A percentile compares a stretch with the other conserved stretches of the same genome.
These are phyloP conservation scores for Fusarium sp. DNA, from an alignment of 2,329 filamentous ascomycete genomes.

Conservation along the genomic window DNA sequence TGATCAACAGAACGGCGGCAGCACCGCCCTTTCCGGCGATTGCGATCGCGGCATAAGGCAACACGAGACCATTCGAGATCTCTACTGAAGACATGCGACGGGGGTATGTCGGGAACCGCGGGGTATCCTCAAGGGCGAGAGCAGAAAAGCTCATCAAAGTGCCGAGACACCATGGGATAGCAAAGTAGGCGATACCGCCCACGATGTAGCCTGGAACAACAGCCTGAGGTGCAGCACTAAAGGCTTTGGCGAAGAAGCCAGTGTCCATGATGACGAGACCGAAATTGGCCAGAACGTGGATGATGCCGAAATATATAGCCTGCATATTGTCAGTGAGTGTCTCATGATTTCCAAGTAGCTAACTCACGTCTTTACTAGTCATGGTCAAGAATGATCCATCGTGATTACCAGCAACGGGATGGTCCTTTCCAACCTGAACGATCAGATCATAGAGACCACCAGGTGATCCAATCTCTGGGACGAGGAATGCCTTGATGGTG, in stretches of 20 bases:
- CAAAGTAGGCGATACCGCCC: constrained; percentile 64
- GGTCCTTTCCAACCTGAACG: constrained; percentile 53
- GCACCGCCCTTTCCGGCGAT: constrained; percentile 77
- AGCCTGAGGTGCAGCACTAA: constrained; percentile 57
- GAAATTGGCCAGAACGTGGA: constrained; percentile 61
- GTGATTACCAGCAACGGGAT: constrained; percentile 62
- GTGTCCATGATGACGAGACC: constrained; percentile 66
- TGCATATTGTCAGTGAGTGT: constrained; percentile 19
- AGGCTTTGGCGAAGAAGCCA: constrained; percentile 64
- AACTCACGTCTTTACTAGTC: constrained; percentile 60
- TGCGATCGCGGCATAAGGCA: constrained; percentile 76
- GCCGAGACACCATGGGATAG: constrained; percentile 64
- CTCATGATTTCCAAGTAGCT: fast-evolving
- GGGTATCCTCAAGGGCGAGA: constrained; percentile 57
- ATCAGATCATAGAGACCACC: constrained; percentile 62
- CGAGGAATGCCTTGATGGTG: constrained; percentile 57
- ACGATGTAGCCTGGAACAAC: constrained; percentile 64
- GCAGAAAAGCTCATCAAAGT: constrained; percentile 62
- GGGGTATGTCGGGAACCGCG: constrained; percentile 65
- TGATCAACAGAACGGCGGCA: constrained; percentile 72
- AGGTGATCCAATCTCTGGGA: constrained; percentile 59
- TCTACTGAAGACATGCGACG: constrained; percentile 67
- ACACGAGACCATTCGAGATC: constrained; percentile 73
- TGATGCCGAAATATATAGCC: constrained; percentile 61
- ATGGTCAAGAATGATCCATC: constrained; percentile 64